phyloP scores from a whole-genome alignment of 148 eudicot genomes.

The Silene latifolia region DNA sequence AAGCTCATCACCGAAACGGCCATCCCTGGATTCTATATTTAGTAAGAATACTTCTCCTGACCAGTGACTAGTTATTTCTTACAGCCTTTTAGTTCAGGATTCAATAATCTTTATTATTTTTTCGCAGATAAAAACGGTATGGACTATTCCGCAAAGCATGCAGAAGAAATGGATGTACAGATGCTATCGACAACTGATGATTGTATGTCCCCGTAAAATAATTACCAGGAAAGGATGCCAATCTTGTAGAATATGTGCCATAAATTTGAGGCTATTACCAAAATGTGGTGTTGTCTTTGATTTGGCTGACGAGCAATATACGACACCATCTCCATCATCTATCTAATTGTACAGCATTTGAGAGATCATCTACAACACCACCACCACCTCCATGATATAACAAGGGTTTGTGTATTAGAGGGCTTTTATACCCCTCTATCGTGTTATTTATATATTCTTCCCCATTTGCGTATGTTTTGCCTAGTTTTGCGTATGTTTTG shows the following conservation, averaged over 20 bases:
- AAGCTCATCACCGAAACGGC: slow-evolving; percentile 60
- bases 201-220: slow-evolving; percentile 52
- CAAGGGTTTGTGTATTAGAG: slow-evolving; percentile 33
- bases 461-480: neutral
- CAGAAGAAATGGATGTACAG: slow-evolving; percentile 58
- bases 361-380: slow-evolving; percentile 13
- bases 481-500: neutral
- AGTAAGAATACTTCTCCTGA: slow-evolving; percentile 34
- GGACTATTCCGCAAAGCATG: slow-evolving; percentile 34
- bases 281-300: slow-evolving; percentile 26
- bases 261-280: slow-evolving; percentile 24
- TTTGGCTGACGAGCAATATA: slow-evolving; percentile 20
- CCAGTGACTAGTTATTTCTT: neutral
- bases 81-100: neutral
- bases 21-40: slow-evolving; percentile 48
- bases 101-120: slow-evolving; percentile 9
- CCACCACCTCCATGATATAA: slow-evolving; percentile 6
- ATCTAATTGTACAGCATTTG: slow-evolving; percentile 59
- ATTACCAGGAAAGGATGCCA: slow-evolving; percentile 3
- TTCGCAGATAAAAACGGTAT: slow-evolving; percentile 44
- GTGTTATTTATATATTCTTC: neutral
- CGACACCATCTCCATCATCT: slow-evolving; percentile 26
- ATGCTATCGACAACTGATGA: slow-evolving; percentile 59
- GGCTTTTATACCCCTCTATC: slow-evolving; percentile 13
- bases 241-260: slow-evolving; percentile 29